Conservation (phyloP, 164 flowering plant genomes). For the Stephania japonica region DNA sequence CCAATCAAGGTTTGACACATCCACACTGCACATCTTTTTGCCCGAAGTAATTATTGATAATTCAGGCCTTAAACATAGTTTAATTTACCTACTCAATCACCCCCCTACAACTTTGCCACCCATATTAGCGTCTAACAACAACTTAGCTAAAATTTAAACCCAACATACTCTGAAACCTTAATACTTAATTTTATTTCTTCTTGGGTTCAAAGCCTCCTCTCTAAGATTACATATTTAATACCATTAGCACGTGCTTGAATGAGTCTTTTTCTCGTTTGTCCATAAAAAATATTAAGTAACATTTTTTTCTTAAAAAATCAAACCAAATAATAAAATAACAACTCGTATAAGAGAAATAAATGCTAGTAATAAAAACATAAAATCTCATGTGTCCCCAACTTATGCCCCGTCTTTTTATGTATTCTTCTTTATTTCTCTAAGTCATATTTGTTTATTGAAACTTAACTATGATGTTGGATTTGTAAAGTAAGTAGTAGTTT, state of each 20-base stretch:
- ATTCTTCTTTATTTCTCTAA: conserved; percentile 3
- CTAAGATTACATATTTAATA: neutral
- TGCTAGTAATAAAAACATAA: conserved; percentile 9
- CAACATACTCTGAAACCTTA: neutral
- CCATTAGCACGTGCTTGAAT: neutral
- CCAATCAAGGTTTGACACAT: neutral
- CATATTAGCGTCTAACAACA: neutral
- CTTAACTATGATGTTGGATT: neutral
- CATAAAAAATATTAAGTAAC: neutral
- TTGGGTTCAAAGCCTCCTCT: neutral
- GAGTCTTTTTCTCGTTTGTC: neutral
- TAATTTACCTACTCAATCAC: neutral
- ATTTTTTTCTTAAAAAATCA: too few relatives aligned
- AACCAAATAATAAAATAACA: too few relatives aligned
- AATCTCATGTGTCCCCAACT: conserved; percentile 36
- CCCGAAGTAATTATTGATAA: neutral
- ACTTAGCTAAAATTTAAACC: neutral
- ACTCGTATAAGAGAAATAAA: conserved; percentile 10
- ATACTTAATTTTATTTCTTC: neutral
- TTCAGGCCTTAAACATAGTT: neutral
- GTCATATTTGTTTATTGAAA: neutral
- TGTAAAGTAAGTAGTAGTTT: neutral
- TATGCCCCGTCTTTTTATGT: conserved; percentile 32
- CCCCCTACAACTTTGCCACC: neutral
- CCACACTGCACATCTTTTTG: neutral